Percentiles rank a stretch among this genome's conserved stretches.
Evolutionary conservation across 2,329 filamentous ascomycete genomes (phyloP).

Genomic region (Pseudonectria foliicola): DNA sequence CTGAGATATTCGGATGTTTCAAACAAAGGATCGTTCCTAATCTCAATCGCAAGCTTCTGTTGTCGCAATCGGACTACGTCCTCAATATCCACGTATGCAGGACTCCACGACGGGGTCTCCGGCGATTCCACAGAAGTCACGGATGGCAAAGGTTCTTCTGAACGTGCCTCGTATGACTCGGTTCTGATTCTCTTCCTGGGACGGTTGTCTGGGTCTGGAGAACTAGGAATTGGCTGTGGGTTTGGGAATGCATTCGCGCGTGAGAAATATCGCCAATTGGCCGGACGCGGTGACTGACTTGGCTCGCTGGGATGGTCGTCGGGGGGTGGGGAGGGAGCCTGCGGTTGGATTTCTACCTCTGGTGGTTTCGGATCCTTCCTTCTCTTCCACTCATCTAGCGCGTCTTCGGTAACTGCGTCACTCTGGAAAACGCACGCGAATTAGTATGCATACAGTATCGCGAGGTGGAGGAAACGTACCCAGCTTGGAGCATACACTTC

Average conservation of each 20-base stretch:
- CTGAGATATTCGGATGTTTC: slow-evolving; percentile 30
- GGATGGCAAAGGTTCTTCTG: slow-evolving; percentile 24
- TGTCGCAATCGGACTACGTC: slow-evolving; percentile 4
- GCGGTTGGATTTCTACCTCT: slow-evolving; percentile 1
- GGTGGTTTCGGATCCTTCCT: slow-evolving; percentile 11
- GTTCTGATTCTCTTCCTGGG: slow-evolving; percentile 16
- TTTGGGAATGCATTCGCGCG: slow-evolving; percentile 9
- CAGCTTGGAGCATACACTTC: slow-evolving; percentile 28
- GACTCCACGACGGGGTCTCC: slow-evolving; percentile 13
- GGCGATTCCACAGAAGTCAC: slow-evolving; percentile 21
- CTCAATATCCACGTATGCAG: slow-evolving; percentile 9
- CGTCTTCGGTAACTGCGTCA: slow-evolving; percentile 24
- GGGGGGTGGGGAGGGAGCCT: slow-evolving; percentile 1
- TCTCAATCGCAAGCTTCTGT: slow-evolving; percentile 21
- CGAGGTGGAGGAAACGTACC: slow-evolving; percentile 15
- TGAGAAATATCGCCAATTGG: slow-evolving; percentile 20
- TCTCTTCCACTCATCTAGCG: slow-evolving; percentile 27
- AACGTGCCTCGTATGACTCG: slow-evolving; percentile 17
- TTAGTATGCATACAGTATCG: slow-evolving; percentile 14
- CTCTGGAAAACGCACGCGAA: slow-evolving; percentile 11
- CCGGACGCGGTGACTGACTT: slow-evolving; percentile 21
- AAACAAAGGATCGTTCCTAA: slow-evolving; percentile 25
- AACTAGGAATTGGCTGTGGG: slow-evolving; percentile 8
- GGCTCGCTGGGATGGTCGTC: slow-evolving; percentile 9
- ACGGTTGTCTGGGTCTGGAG: slow-evolving; percentile 9